Conservation (phyloP, 106 monocot species). For the Acanthochlamys bracteata region DNA sequence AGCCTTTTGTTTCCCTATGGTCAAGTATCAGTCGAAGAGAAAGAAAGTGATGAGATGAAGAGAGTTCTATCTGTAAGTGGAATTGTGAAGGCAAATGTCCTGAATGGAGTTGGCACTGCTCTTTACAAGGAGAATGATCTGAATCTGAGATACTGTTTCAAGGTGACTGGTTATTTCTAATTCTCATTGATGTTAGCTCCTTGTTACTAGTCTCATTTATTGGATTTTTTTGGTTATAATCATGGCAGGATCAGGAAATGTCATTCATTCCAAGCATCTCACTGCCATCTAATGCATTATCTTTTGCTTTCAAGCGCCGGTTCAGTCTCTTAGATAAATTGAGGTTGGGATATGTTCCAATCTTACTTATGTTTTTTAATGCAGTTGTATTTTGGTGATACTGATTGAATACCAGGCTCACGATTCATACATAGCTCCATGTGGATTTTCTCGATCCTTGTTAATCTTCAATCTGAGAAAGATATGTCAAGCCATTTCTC, state of each 20-base stretch:
- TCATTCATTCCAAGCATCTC: conserved; percentile 70
- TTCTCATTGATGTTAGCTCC: not conserved
- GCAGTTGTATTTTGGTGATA: not conserved
- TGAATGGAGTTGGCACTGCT: conserved; percentile 70
- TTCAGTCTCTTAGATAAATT: conserved; percentile 78
- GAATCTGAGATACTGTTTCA: conserved; percentile 77
- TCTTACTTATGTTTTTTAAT: not conserved
- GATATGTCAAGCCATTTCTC: no score
- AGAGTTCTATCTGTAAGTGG: conserved; percentile 48
- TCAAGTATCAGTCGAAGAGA: conserved; percentile 65
- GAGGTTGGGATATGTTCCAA: conserved; percentile 40
- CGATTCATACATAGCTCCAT: not conserved
- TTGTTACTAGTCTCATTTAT: not conserved
- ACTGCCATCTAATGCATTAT: conserved; percentile 66
- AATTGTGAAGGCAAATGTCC: conserved; percentile 46
- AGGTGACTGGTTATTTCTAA: conserved; percentile 33
- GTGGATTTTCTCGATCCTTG: no score
- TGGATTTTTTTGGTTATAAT: not conserved
- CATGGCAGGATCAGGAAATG: conserved; percentile 72
- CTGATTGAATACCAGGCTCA: not conserved
- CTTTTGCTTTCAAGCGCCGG: conserved; percentile 74
- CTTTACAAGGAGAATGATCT: conserved; percentile 44
- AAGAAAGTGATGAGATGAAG: conserved; percentile 22
- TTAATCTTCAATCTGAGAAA: no score
- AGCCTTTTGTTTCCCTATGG: conserved; percentile 66